Conservation (phyloP, 2,329 filamentous ascomycete species). For the Fusarium neocosmosporiellum region DNA sequence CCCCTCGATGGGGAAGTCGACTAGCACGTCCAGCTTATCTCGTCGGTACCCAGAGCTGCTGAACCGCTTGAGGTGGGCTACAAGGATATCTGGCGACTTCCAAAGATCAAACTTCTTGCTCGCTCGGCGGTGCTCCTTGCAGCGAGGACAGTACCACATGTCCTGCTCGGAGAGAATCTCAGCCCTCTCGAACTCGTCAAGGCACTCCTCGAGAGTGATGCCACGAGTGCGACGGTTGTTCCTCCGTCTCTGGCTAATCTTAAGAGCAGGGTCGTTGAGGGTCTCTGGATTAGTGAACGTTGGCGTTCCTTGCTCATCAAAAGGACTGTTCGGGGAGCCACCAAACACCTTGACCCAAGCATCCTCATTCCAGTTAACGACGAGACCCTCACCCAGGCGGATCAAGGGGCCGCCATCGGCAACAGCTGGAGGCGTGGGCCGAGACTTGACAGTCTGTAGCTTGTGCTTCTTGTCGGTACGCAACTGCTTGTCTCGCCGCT, state of each 20-base stretch:
- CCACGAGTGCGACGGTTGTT: conserved; percentile 68
- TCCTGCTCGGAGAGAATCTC: conserved; percentile 95
- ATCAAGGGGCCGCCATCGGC: conserved; percentile 72
- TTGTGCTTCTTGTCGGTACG: conserved; percentile 53
- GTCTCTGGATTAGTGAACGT: conserved; percentile 66
- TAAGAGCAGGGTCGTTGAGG: conserved; percentile 72
- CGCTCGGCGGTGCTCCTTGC: conserved; percentile 91
- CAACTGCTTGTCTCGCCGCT: conserved; percentile 58
- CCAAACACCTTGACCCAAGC: conserved; percentile 79
- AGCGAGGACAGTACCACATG: conserved; percentile 96
- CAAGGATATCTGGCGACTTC: conserved; percentile 94
- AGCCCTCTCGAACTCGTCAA: conserved; percentile 93
- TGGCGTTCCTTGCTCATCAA: conserved; percentile 67
- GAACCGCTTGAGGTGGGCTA: conserved; percentile 96
- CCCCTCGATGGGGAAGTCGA: conserved; percentile 91
- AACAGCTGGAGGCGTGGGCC: conserved; percentile 52
- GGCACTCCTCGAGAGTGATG: conserved; percentile 87
- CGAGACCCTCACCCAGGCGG: conserved; percentile 82
- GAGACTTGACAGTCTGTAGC: conserved; percentile 46
- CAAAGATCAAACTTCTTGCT: conserved; percentile 98
- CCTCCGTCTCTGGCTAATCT: conserved; percentile 71
- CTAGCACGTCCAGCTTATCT: conserved; percentile 90
- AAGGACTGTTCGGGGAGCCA: conserved; percentile 45
- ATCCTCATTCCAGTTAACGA: conserved; percentile 85
- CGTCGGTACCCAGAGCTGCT: conserved; percentile 84